These are phyloP conservation scores for Fraxinus platypoda DNA, from an alignment of 305 asterid species.

Conservation along the genomic window DNA sequence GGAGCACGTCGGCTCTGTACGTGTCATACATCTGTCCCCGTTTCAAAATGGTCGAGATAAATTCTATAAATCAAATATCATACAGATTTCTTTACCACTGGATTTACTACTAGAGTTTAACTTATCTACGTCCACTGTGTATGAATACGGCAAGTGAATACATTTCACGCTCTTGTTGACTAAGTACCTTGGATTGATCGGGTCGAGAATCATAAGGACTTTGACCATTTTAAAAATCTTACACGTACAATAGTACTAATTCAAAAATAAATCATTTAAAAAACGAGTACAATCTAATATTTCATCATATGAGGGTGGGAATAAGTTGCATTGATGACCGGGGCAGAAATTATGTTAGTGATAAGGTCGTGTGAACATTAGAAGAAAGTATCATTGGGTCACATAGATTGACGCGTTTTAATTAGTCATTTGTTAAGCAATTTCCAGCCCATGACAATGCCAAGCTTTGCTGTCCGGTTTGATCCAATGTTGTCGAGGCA, in stretches of 20 bases:
- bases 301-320: background rate
- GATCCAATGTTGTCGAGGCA: constrained; percentile 26
- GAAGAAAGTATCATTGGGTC: background rate
- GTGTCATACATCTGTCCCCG: too few species aligned
- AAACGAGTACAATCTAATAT: background rate
- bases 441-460: background rate
- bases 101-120: background rate
- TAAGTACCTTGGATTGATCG: background rate
- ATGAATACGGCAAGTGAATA: background rate
- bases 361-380: constrained; percentile 20
- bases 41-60: background rate
- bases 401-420: constrained; percentile 38
- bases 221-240: background rate
- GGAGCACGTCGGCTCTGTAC: too few species aligned
- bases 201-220: background rate
- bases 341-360: constrained; percentile 20
- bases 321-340: constrained; percentile 21
- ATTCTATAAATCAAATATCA: background rate
- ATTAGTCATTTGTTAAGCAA: constrained; percentile 23
- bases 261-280: background rate
- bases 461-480: constrained; percentile 29
- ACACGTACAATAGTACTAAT: background rate
- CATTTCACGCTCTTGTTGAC: background rate
- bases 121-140: background rate
- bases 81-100: background rate